Conservation (phyloP, 129 eudicot species). For the Centella asiatica region DNA sequence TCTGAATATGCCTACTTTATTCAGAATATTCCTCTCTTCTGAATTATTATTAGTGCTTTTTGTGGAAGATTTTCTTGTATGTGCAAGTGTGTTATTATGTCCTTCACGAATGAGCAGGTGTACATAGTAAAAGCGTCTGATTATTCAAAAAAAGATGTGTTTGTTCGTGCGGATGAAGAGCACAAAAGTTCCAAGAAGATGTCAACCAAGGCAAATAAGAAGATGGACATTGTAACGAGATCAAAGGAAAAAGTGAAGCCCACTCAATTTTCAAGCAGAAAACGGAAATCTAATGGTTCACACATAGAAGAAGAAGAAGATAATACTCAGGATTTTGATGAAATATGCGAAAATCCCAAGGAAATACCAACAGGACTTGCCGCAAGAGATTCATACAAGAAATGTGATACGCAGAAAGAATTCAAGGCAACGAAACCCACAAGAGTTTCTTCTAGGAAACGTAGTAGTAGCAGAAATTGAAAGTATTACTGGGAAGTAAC, state of each 20-base stretch:
- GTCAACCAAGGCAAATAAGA: neutral
- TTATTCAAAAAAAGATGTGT: neutral
- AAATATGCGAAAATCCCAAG: neutral
- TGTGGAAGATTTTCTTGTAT: neutral
- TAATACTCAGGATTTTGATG: neutral
- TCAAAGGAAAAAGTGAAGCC: neutral
- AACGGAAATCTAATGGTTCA: neutral
- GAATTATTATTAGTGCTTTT: no score
- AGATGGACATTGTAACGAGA: no score
- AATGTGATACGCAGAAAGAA: no score
- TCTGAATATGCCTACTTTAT: no score
- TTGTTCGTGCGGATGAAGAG: neutral
- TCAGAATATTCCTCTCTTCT: no score
- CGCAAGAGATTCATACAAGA: no score
- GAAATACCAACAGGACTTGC: neutral
- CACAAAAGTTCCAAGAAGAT: neutral
- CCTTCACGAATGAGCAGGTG: neutral
- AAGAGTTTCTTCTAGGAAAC: neutral
- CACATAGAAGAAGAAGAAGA: neutral
- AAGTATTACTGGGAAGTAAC: neutral
- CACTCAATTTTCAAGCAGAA: neutral
- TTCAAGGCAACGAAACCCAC: neutral
- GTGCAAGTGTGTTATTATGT: neutral
- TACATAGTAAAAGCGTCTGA: slow-evolving; percentile 1
- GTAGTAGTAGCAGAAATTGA: neutral